Conservation (phyloP, 495 filamentous ascomycete genomes). For the Trichoderma gamsii region DNA sequence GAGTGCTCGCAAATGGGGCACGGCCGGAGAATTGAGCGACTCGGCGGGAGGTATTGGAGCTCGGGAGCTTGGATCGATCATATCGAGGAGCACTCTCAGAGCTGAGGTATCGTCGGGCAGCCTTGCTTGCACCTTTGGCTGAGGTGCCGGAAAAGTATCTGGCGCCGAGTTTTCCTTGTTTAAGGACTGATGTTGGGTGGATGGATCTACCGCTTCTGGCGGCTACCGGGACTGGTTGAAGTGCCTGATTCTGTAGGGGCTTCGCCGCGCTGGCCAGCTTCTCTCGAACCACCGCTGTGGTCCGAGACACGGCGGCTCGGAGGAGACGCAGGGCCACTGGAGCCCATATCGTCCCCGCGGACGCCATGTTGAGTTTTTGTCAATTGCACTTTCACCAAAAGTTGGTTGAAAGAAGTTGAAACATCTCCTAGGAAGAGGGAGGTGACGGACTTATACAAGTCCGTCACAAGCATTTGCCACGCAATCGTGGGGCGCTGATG, state of each 20-base stretch:
- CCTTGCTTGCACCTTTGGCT: constrained; percentile 50
- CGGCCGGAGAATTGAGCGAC: constrained; percentile 62
- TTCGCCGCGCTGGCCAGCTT: constrained; percentile 53
- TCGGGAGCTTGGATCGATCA: constrained; percentile 59
- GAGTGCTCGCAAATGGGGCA: constrained; percentile 81
- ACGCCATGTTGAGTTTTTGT: constrained; percentile 52
- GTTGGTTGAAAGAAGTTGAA: constrained; percentile 14
- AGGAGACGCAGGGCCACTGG: constrained; percentile 63
- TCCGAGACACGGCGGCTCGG: constrained; percentile 61
- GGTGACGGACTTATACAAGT: constrained; percentile 2
- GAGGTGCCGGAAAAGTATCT: constrained; percentile 62
- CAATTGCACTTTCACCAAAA: neutral
- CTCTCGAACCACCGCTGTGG: constrained; percentile 54
- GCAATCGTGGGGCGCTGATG: constrained; percentile 2
- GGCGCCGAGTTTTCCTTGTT: too few species aligned
- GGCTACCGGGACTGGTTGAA: constrained; percentile 23
- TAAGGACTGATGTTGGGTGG: constrained; percentile 65
- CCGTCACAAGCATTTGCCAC: constrained; percentile 14
- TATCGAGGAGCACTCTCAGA: constrained; percentile 39
- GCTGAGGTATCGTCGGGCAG: constrained; percentile 56
- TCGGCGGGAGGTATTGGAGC: constrained; percentile 58
- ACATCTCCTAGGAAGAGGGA: neutral
- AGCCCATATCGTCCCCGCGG: constrained; percentile 61
- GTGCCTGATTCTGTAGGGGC: constrained; percentile 44
- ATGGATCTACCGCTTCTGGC: constrained; percentile 52